A percentile compares a stretch with the other conserved stretches of the same genome.
These are phyloP conservation scores for Delphinella strobiligena DNA, from an alignment of 2,329 filamentous ascomycete genomes.

Conservation along the genomic window DNA sequence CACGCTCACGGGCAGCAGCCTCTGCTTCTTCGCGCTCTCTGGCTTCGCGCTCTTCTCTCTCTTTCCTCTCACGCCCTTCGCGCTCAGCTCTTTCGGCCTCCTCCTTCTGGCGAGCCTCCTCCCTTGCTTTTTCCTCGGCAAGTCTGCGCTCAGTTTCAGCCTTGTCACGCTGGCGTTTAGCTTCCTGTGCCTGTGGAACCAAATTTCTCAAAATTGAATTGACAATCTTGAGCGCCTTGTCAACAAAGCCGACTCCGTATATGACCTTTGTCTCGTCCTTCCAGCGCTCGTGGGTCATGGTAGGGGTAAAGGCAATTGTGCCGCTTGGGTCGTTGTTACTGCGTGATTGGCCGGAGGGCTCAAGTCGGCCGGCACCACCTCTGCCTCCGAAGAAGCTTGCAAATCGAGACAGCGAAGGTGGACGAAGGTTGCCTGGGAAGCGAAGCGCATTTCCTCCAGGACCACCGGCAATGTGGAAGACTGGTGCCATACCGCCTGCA, in stretches of 20 bases:
- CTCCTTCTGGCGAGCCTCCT: conserved; percentile 51
- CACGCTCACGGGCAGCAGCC: conserved; percentile 20
- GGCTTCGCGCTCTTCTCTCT: conserved; percentile 36
- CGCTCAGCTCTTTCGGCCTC: conserved; percentile 49
- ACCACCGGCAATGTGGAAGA: conserved; percentile 7
- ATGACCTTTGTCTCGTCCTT: conserved; percentile 81
- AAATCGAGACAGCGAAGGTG: conserved; percentile 2
- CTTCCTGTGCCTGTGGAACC: conserved; percentile 72
- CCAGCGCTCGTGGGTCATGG: conserved; percentile 66
- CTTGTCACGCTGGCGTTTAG: conserved; percentile 58
- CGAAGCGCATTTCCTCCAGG: conserved; percentile 1
- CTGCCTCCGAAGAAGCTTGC: conserved; percentile 1
- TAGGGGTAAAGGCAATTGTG: conserved; percentile 62
- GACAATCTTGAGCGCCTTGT: conserved; percentile 57
- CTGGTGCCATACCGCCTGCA: conserved; percentile 8
- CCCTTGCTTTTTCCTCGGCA: conserved; percentile 48
- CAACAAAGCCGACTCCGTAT: conserved; percentile 56
- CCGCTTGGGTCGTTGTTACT: conserved; percentile 48
- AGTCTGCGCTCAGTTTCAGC: conserved; percentile 54
- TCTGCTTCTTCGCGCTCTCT: conserved; percentile 31
- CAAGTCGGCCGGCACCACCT: conserved; percentile 1
- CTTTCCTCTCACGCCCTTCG: conserved; percentile 38
- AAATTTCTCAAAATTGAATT: conserved; percentile 60
- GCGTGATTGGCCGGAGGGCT: background rate
- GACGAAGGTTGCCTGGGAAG: background rate